phyloP scores from a whole-genome alignment of 805 yeast genomes.

The Candida stauntonica region DNA sequence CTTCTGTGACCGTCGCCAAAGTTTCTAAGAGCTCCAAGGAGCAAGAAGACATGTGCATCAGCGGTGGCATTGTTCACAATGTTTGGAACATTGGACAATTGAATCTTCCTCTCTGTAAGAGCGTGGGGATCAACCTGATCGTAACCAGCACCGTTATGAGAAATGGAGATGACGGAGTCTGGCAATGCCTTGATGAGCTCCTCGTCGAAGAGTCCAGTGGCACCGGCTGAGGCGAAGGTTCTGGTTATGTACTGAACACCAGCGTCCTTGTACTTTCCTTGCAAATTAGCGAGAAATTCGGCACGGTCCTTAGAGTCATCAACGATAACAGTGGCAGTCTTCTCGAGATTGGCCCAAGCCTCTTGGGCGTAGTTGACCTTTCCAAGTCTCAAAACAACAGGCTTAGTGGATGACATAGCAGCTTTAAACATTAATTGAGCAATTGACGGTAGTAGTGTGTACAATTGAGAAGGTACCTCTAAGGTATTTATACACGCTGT shows the following conservation, averaged over 20 bases:
- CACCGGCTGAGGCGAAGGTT: constrained; percentile 46
- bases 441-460: not conserved
- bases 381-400: constrained; percentile 66
- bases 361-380: constrained; percentile 52
- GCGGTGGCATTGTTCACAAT: constrained; percentile 72
- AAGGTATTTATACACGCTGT: not conserved
- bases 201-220: constrained; percentile 62
- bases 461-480: too few species aligned
- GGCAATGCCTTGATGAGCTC: constrained; percentile 58
- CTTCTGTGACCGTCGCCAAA: constrained; percentile 56
- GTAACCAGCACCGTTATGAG: constrained; percentile 73
- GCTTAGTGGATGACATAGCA: constrained; percentile 30
- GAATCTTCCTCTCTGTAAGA: constrained; percentile 48
- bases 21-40: constrained; percentile 62
- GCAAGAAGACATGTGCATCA: constrained; percentile 59
- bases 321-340: constrained; percentile 43
- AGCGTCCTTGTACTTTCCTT: constrained; percentile 27
- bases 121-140: constrained; percentile 63
- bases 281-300: constrained; percentile 33
- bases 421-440: constrained; percentile 1
- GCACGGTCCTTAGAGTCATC: constrained; percentile 37
- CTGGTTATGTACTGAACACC: constrained; percentile 38
- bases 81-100: constrained; percentile 62
- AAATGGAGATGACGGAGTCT: constrained; percentile 42
- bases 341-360: constrained; percentile 57